Conservation (phyloP, 179 eudicot species). For the Spergularia azorica region DNA sequence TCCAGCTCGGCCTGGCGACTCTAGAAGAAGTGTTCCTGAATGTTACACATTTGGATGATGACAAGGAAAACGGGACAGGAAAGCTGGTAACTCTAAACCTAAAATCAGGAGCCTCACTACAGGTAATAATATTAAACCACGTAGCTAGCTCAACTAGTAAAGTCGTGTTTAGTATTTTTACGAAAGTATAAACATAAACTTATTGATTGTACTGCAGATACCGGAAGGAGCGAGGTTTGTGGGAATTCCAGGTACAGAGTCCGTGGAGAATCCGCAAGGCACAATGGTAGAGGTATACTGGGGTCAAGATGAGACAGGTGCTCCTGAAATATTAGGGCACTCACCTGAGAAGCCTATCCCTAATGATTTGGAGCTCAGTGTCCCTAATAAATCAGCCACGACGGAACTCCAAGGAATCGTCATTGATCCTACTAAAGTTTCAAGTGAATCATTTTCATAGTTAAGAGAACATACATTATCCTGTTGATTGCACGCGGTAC, state of each 20-base stretch:
- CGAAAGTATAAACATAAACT: too few relatives aligned
- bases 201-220: conserved; percentile 40
- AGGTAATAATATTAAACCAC: conserved; percentile 29
- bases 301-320: conserved; percentile 82
- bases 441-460: conserved; percentile 5
- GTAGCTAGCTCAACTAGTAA: too few relatives aligned
- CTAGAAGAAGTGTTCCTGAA: conserved; percentile 92
- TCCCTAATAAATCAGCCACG: not conserved
- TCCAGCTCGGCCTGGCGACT: conserved; percentile 87
- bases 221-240: conserved; percentile 71
- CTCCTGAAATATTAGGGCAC: conserved; percentile 7
- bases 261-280: conserved; percentile 58
- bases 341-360: conserved; percentile 17
- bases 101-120: conserved; percentile 61
- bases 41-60: conserved; percentile 39
- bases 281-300: conserved; percentile 77
- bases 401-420: conserved; percentile 18
- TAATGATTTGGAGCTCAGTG: not conserved
- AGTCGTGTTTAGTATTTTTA: too few relatives aligned
- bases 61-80: conserved; percentile 27
- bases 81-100: conserved; percentile 59
- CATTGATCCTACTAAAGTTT: conserved; percentile 8
- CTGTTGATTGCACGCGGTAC: too few relatives aligned
- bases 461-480: not conserved
- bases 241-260: conserved; percentile 71